Conservation (phyloP, 495 filamentous ascomycete genomes). For the Aspergillus baeticus region DNA sequence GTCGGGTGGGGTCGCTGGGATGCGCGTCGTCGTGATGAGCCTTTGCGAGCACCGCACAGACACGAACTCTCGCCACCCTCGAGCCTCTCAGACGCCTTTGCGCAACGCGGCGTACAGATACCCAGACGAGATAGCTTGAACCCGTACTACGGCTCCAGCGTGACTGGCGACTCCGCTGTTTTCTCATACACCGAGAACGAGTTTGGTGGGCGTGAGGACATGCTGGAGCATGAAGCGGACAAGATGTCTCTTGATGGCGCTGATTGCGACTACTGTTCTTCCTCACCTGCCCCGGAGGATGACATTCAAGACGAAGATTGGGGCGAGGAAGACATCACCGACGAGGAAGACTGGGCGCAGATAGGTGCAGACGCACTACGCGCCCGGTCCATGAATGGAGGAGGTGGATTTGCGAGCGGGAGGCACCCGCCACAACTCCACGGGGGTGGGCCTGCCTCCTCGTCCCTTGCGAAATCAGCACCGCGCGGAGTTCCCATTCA, state of each 20-base stretch:
- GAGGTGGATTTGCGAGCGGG: constrained; percentile 33
- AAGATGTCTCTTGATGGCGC: constrained; percentile 92
- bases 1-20: constrained; percentile 98
- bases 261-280: constrained; percentile 64
- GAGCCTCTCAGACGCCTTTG: constrained; percentile 51
- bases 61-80: constrained; percentile 43
- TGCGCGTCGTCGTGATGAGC: constrained; percentile 70
- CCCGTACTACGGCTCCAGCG: constrained; percentile 57
- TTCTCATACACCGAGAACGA: constrained; percentile 69
- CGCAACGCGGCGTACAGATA: constrained; percentile 65
- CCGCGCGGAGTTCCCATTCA: constrained; percentile 39
- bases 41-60: constrained; percentile 45
- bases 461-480: constrained; percentile 37
- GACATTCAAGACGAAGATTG: constrained; percentile 61
- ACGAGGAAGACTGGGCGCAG: constrained; percentile 95
- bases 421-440: constrained; percentile 21
- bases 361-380: constrained; percentile 85
- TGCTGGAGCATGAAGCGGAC: constrained; percentile 86
- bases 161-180: constrained; percentile 65
- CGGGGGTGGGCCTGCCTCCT: constrained; percentile 36
- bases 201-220: constrained; percentile 53
- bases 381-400: constrained; percentile 58
- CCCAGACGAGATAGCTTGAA: constrained; percentile 52
- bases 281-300: constrained; percentile 70
- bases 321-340: constrained; percentile 82